Base-by-base conservation (phyloP, 805 yeast species). In the Ogataea paradorogensis region DNA sequence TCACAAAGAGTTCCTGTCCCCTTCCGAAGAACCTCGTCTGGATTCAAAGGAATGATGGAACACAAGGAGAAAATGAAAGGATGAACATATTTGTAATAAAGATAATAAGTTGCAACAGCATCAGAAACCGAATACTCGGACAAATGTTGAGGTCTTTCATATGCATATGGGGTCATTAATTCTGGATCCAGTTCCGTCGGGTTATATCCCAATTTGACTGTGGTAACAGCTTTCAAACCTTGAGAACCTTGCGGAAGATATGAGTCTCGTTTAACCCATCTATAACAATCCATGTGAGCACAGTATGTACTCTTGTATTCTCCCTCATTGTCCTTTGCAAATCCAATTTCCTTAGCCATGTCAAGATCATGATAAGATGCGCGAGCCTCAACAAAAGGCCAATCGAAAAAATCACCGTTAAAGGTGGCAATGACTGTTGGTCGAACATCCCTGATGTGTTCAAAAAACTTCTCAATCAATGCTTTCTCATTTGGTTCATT, bases 1-100 rank as follows among this genome's bases (percentile, higher is more conserved):
- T 93, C 99, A 73, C 99, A 93, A 40, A 93, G 70, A 7, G 99
- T 93, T 58, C 99, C 99, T 0, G 99, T 93, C 56, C 99, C 99
- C 59, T 93, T 93, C 56, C 99, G 71, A 40, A 93, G 69, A 15
- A 87, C 91, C 61, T 95, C 99, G 63, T 93, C 99, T 0, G 99
- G 99, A 53, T 90, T 88, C 52, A 93, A 68, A 0, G 99, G 99
- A 64, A 93, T 79, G 59, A 93, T 95, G 9, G 95, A 89, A 63
- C 98, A 90, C 43, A 93, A 77, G 2, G 99, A 93, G 58, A 93
- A 89, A 51, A 93, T 84, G 66, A 93, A 93, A 1, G 98, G 98
- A 62, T 90, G 98, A 37, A 93, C 96, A 58, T 93, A 95, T 63
- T 93, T 93, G 79, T 84, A 90, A 67, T 90, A 93, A 32, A 93